phyloP scores from a whole-genome alignment of 108 stramenopile species.

The Bacterosira constricta region DNA sequence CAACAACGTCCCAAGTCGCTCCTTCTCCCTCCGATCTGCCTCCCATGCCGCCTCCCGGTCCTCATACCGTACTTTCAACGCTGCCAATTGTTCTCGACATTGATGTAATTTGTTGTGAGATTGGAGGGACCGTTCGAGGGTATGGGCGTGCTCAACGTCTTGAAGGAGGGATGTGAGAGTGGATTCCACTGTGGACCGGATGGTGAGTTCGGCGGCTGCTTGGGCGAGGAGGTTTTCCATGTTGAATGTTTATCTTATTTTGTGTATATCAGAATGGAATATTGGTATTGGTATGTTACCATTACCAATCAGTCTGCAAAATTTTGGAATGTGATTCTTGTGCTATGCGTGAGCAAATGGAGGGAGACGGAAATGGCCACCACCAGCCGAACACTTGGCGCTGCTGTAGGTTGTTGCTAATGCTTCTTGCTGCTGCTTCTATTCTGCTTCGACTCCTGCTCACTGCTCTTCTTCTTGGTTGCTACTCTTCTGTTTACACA shows the following conservation, averaged over 20 bases:
- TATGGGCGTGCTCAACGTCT: conserved; percentile 42
- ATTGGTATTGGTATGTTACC: too few species aligned
- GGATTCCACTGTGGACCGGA: conserved; percentile 41
- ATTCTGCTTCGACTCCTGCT: too few species aligned
- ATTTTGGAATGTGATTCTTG: too few species aligned
- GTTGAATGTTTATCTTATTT: too few species aligned
- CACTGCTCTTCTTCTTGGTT: too few species aligned
- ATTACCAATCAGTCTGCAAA: too few species aligned
- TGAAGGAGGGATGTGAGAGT: conserved; percentile 36
- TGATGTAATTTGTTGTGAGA: conserved; percentile 23
- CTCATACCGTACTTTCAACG: conserved; percentile 22
- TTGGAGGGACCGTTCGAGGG: conserved; percentile 30
- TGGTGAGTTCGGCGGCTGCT: conserved; percentile 34
- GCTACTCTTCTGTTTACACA: too few species aligned
- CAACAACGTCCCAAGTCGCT: conserved; percentile 21
- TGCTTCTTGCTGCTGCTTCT: background rate
- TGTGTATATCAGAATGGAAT: too few species aligned
- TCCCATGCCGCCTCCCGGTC: conserved; percentile 32
- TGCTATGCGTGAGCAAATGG: too few species aligned
- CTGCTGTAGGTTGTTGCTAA: too few species aligned
- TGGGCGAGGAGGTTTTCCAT: conserved; percentile 44
- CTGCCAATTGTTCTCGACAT: conserved; percentile 6
- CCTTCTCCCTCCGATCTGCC: conserved; percentile 37
- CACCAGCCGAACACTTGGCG: too few species aligned
- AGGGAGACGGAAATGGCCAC: too few species aligned